Base-by-base conservation (phyloP, 768 basidiomycete species). In the Xerocomellus amylosporus region DNA sequence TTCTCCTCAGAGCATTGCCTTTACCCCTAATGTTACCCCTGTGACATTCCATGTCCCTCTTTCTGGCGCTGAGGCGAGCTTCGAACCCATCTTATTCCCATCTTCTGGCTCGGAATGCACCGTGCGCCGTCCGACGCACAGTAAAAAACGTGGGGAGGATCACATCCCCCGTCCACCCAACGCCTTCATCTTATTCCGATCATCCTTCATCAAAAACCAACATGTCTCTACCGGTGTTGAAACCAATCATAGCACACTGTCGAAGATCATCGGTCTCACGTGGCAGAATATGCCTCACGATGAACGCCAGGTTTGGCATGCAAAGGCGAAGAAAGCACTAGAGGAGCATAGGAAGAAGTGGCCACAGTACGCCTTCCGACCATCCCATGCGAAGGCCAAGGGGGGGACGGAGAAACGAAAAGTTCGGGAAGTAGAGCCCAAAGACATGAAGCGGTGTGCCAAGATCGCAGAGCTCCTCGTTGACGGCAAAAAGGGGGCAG, bases 101-200 rank as follows among this genome's bases (percentile, higher is more conserved):
- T 77, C 80, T 22, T 55, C 74, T 41, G 54, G 71, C n/a, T 55
- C 72, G 34, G 71, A 67, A 9, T 47, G 36, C 39, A 56, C 69
- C 20, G 60, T 77, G 34, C 77, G 78, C 36, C 78, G 77, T 38
- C 68, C 75, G 7, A 77, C 79, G 0, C 87, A 88, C 62, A 74
- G 79, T 44, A 87, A 83, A 76, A 86, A 87, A 73, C 87, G 86
- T 66, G 80, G 82, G 14, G 81, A 83, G 26, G 81, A 86, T 58
- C 87, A 90, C 67, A 88, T 92, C 58, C 89, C 89, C 17, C 87
- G 89, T 40, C 89, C 89, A 2, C 87, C 89, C 2, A 91, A 92
- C 64, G 90, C 89, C 24, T 92, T 92, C 74, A 92, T 91, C 65
- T 80, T 92, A 63, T 92, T 91, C 77, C 85, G 89, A 57, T 88